Evolutionary conservation across 176 grass and related monocot genomes (phyloP), one percentile per base, ranked within the genome.

Genomic region (Ensete glaucum): DNA sequence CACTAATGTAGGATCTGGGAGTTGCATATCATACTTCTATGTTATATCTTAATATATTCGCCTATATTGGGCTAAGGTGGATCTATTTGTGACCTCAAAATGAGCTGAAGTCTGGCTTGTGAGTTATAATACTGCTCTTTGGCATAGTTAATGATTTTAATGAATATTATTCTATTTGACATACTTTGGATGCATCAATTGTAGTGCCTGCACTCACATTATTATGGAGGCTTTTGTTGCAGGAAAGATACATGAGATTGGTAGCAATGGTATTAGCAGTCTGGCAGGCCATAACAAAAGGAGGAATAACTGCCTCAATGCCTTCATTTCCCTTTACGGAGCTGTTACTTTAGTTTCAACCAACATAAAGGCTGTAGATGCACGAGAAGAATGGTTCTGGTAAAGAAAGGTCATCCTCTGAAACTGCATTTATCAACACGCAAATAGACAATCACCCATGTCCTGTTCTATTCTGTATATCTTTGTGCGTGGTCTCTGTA

Each of bases 211-310:
- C 23, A 11, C 19, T 62, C n/a, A 50, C 49, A 20, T 24, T 12
- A 9, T 10, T 63, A 20, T 76, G 17, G 9, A 3, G 22, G 2
- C 5, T 21, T 76, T 49, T 4, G 11, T 74, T 73, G n/a, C 74
- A 77, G 74, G 74, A 3, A 77, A 26, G 74, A 53, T 77, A 64
- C 23, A 52, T 52, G 74, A 77, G 60, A 77, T 77, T 52, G 74
- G 59, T 22, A 25, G 34, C 59, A 25, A 49, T 51, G 74, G 74
- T 2, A 77, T 77, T 64, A 77, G 74, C 60, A 77, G 74, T 59
- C 17, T 64, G 21, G 48, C 23, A 12, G 74, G 43, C 20, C 74
- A 77, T 77, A 77, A 64, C 11, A 10, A 64, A 16, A 51, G 34
- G 74, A 77, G 74, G 59, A 77, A 2, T 16, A 64, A 17, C 15